phyloP scores from a whole-genome alignment of 1,284 basidiomycete genomes.

The Heterobasidion occidentale region DNA sequence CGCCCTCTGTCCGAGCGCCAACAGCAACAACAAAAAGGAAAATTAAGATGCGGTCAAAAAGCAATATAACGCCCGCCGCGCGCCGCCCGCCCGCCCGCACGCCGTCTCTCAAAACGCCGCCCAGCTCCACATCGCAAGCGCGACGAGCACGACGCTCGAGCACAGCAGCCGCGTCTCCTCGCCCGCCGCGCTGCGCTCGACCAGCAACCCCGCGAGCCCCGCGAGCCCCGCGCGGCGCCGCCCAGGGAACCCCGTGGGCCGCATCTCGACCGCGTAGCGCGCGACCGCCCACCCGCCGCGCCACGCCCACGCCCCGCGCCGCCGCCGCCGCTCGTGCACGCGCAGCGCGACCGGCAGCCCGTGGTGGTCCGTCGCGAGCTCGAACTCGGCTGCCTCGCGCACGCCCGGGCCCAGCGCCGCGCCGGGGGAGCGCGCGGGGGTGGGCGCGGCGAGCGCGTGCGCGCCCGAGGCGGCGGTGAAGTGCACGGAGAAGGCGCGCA shows the following conservation, averaged over 20 bases:
- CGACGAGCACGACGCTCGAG: slow-evolving; percentile 44
- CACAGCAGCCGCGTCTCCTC: slow-evolving; percentile 59
- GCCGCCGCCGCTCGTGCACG: slow-evolving; percentile 38
- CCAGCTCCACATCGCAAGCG: slow-evolving; percentile 50
- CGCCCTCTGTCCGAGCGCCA: too few relatives aligned
- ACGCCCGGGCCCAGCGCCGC: background rate
- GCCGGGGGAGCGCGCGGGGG: slow-evolving; percentile 23
- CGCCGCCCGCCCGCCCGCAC: too few relatives aligned
- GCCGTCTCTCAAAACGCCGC: background rate
- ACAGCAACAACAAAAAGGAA: background rate
- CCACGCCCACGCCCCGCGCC: background rate
- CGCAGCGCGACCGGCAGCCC: slow-evolving; percentile 32
- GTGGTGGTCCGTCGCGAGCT: slow-evolving; percentile 35
- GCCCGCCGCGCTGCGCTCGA: slow-evolving; percentile 56
- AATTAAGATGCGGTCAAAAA: background rate
- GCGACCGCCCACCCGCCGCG: slow-evolving; percentile 30
- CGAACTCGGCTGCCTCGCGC: slow-evolving; percentile 36
- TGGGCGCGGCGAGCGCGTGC: slow-evolving; percentile 23
- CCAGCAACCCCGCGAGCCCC: slow-evolving; percentile 33
- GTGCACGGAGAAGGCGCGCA: slow-evolving; percentile 53
- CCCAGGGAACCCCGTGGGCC: slow-evolving; percentile 34
- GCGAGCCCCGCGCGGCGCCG: slow-evolving; percentile 12
- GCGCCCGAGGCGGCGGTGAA: slow-evolving; percentile 26
- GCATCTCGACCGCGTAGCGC: slow-evolving; percentile 39
- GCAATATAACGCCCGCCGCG: background rate